phyloP scores from a whole-genome alignment of 169 alveolate genomes.

The Cryptosporidium viatorum region DNA sequence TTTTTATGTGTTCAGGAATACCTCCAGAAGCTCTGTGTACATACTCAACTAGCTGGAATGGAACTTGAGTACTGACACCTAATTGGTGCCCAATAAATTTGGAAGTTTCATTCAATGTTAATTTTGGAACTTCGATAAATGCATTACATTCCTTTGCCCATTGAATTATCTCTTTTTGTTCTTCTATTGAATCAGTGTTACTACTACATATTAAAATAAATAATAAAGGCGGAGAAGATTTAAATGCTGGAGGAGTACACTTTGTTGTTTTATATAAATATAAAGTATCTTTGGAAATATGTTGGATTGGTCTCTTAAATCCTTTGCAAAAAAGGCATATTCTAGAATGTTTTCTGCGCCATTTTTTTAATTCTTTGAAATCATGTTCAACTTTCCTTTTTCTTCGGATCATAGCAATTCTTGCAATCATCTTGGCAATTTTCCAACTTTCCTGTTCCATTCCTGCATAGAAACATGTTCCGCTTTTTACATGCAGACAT shows the following conservation, averaged over 20 bases:
- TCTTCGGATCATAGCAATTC: constrained; percentile 81
- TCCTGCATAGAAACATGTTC: constrained; percentile 83
- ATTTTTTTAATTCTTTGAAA: constrained; percentile 77
- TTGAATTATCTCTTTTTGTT: constrained; percentile 81
- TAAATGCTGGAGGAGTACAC: constrained; percentile 81
- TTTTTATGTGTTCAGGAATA: constrained; percentile 78
- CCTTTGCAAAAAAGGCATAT: constrained; percentile 81
- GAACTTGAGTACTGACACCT: constrained; percentile 71
- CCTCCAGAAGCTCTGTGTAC: constrained; percentile 84
- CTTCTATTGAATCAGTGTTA: constrained; percentile 80
- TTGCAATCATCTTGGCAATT: constrained; percentile 81
- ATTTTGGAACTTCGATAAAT: constrained; percentile 80
- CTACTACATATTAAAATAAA: constrained; percentile 83
- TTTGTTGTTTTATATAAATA: constrained; percentile 75
- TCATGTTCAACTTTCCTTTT: constrained; percentile 78
- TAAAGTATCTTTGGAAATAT: constrained; percentile 79
- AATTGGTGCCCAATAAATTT: constrained; percentile 78
- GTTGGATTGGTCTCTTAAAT: constrained; percentile 25
- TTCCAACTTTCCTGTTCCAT: constrained; percentile 84
- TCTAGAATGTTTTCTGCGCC: constrained; percentile 83
- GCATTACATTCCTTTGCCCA: constrained; percentile 82
- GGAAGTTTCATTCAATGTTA: constrained; percentile 78
- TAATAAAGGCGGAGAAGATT: constrained; percentile 81
- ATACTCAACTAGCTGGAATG: constrained; percentile 78
- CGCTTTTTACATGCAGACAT: constrained; percentile 81